Conservation (phyloP, 192 early-diverging fungal species). For the Linnemannia elongata region DNA sequence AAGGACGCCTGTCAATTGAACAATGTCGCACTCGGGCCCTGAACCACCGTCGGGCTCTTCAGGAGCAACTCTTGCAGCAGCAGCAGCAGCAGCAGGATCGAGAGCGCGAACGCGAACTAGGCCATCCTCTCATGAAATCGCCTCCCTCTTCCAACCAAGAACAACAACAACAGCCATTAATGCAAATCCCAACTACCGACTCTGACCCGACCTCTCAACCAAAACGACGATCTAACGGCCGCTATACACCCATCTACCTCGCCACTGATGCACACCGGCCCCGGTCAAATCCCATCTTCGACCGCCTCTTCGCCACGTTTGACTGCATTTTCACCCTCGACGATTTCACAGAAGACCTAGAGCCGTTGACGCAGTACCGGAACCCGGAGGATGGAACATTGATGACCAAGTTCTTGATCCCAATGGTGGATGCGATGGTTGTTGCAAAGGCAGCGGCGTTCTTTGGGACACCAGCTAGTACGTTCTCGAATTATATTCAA, state of each 20-base stretch:
- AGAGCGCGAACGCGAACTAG: background rate
- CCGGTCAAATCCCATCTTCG: conserved; percentile 61
- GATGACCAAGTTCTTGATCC: conserved; percentile 59
- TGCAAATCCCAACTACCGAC: background rate
- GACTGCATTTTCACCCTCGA: conserved; percentile 63
- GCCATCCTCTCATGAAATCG: background rate
- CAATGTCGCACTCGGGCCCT: conserved; percentile 31
- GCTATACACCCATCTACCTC: conserved; percentile 62
- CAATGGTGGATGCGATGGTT: conserved; percentile 70
- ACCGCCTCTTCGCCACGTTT: conserved; percentile 62
- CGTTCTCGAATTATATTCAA: conserved; percentile 60
- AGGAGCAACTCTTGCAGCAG: conserved; percentile 8
- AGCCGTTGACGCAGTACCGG: conserved; percentile 35
- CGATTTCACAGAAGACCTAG: conserved; percentile 61
- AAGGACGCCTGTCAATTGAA: conserved; percentile 32
- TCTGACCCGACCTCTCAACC: background rate
- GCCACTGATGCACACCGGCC: conserved; percentile 66
- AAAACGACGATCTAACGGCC: conserved; percentile 39
- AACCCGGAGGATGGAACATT: conserved; percentile 50
- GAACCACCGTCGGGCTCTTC: conserved; percentile 21
- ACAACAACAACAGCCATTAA: background rate
- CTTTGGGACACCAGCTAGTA: conserved; percentile 65
- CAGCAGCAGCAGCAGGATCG: background rate
- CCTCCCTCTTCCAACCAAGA: background rate
- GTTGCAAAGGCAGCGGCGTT: conserved; percentile 63